Conservation (phyloP, 1,284 basidiomycete genomes). For the Limonomyces culmigenus region DNA sequence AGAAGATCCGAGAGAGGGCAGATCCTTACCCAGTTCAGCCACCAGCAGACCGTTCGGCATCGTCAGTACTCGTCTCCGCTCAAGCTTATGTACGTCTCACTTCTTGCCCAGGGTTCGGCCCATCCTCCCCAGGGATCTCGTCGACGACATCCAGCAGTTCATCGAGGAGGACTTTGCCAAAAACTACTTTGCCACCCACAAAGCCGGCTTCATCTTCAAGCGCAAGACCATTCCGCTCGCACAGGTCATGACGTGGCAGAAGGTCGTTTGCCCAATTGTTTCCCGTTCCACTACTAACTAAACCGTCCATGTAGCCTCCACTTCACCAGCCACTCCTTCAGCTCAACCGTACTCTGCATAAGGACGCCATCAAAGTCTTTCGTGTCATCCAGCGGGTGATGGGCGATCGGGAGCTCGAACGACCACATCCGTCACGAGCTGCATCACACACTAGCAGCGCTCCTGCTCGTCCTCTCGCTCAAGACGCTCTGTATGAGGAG, state of each 20-base stretch:
- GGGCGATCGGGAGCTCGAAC: constrained; percentile 73
- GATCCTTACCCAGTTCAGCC: too few species aligned
- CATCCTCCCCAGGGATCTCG: constrained; percentile 54
- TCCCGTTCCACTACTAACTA: too few species aligned
- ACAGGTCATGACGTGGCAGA: constrained; percentile 84
- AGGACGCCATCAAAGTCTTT: constrained; percentile 72
- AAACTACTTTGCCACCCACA: constrained; percentile 79
- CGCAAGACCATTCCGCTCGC: constrained; percentile 58
- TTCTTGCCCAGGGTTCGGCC: too few species aligned
- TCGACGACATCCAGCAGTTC: constrained; percentile 71
- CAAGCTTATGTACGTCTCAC: too few species aligned
- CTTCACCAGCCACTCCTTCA: constrained; percentile 60
- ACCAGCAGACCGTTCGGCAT: too few species aligned
- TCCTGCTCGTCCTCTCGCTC: too few species aligned
- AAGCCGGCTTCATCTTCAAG: constrained; percentile 69
- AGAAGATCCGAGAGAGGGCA: too few species aligned
- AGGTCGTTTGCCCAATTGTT: constrained; percentile 24
- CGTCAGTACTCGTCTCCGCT: too few species aligned
- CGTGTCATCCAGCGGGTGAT: constrained; percentile 82
- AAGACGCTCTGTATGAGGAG: constrained; percentile 73
- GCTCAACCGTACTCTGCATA: constrained; percentile 44
- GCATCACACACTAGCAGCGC: constrained; percentile 5
- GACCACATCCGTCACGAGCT: constrained; percentile 17
- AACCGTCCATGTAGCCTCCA: too few species aligned
- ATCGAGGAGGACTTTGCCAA: constrained; percentile 69